These are phyloP conservation scores for Mortierella sp. DNA, from an alignment of 371 early-diverging fungal species.

Conservation along the genomic window DNA sequence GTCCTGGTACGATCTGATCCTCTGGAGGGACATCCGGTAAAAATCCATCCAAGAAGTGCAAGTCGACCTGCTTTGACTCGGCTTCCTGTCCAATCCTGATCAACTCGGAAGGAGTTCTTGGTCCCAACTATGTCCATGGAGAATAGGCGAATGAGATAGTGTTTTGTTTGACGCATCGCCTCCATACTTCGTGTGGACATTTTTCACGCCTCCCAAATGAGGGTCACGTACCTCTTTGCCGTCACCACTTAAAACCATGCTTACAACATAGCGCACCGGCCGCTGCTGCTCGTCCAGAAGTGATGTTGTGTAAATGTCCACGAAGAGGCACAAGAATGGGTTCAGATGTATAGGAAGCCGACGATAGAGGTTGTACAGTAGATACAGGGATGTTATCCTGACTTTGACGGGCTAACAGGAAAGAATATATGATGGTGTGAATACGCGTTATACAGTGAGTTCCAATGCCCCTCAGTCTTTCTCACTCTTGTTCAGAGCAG, in stretches of 20 bases:
- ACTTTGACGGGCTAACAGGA: slow-evolving; percentile 36
- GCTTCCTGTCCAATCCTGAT: slow-evolving; percentile 38
- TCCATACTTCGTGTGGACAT: neutral
- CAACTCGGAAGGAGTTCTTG: slow-evolving; percentile 44
- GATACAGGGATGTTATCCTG: slow-evolving; percentile 38
- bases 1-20: slow-evolving; percentile 27
- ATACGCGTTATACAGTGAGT: too few species aligned
- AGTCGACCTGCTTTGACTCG: slow-evolving; percentile 26
- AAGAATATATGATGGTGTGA: neutral
- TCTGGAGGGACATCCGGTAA: slow-evolving; percentile 40
- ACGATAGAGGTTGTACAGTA: slow-evolving; percentile 46
- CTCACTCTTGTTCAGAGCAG: too few species aligned
- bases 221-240: slow-evolving; percentile 52
- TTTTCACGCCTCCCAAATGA: neutral
- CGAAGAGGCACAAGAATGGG: slow-evolving; percentile 45
- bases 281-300: slow-evolving; percentile 32
- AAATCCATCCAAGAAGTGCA: slow-evolving; percentile 16
- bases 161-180: neutral
- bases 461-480: too few species aligned
- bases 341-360: slow-evolving; percentile 46
- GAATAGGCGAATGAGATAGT: neutral
- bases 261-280: slow-evolving; percentile 44
- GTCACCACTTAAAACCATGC: slow-evolving; percentile 45
- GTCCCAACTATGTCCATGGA: slow-evolving; percentile 23
- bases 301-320: slow-evolving; percentile 38